Evolutionary conservation across 495 filamentous ascomycete species (phyloP).

Genomic region (Penicillium crystallinum): DNA sequence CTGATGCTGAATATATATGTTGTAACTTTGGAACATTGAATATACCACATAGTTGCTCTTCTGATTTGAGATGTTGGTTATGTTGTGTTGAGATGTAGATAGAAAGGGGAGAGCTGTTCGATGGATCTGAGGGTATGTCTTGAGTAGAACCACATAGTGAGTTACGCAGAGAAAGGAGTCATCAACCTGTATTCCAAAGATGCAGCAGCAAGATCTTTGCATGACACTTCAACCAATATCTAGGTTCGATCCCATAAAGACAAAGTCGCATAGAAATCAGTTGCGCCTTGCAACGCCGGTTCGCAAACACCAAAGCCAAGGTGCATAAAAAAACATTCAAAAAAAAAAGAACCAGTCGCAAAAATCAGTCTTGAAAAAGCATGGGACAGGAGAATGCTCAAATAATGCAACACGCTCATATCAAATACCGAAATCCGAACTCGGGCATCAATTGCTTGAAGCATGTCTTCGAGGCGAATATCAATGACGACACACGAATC

Average conservation of each 20-base stretch:
- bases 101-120: too few relatives aligned
- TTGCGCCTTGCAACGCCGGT: constrained; percentile 36
- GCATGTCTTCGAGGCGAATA: neutral
- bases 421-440: neutral
- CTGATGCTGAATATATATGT: neutral
- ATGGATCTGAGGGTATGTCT: too few relatives aligned
- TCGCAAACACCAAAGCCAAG: constrained; percentile 16
- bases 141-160: too few relatives aligned
- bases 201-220: constrained; percentile 22
- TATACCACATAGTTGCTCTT: too few relatives aligned
- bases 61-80: too few relatives aligned
- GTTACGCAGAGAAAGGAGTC: too few relatives aligned
- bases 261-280: constrained; percentile 54
- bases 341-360: neutral
- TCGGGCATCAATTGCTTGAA: neutral
- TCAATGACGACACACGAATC: neutral
- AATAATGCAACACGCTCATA: neutral
- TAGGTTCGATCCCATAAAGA: neutral
- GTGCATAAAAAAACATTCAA: constrained; percentile 9
- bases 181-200: constrained; percentile 15
- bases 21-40: too few relatives aligned
- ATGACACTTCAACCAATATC: neutral
- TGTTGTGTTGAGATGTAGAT: too few relatives aligned
- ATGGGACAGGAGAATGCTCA: neutral
- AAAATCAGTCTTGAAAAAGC: constrained; percentile 12